Conservation (phyloP, 2,329 filamentous ascomycete genomes). For the Monosporascus ibericus region DNA sequence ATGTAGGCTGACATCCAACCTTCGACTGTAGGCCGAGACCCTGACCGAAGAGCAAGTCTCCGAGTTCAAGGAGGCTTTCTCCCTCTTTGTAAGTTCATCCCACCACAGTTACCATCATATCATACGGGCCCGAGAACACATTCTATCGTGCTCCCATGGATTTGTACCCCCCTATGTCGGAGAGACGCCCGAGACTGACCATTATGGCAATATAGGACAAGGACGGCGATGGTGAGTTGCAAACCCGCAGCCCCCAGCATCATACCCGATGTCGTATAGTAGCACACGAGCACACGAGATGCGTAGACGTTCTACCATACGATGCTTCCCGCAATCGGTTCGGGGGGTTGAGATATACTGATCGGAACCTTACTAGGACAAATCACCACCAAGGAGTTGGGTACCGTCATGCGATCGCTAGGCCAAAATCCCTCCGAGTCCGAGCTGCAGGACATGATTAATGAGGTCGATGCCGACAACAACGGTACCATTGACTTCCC, state of each 20-base stretch:
- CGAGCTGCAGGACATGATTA: constrained; percentile 90
- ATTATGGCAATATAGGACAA: constrained; percentile 58
- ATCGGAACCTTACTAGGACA: constrained; percentile 52
- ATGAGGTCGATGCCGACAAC: constrained; percentile 88
- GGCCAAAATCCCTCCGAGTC: constrained; percentile 88
- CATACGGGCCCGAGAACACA: too few relatives aligned
- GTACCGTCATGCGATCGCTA: constrained; percentile 84
- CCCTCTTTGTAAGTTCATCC: constrained; percentile 80
- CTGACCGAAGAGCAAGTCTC: constrained; percentile 99
- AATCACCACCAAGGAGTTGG: constrained; percentile 87
- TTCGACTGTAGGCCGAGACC: constrained; percentile 72
- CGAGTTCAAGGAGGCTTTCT: constrained; percentile 99
- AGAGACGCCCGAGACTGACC: constrained; percentile 2
- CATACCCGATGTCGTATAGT: neutral
- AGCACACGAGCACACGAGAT: neutral
- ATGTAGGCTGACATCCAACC: constrained; percentile 13
- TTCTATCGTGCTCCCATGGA: too few relatives aligned
- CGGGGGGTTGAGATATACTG: neutral
- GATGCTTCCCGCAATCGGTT: neutral
- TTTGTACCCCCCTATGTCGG: too few relatives aligned
- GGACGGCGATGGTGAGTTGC: constrained; percentile 75
- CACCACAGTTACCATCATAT: neutral
- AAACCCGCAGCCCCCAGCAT: neutral
- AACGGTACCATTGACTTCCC: constrained; percentile 90
- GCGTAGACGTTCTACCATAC: neutral